Conservation (phyloP, 2,329 filamentous ascomycete genomes). For the Sporothrix luriei region DNA sequence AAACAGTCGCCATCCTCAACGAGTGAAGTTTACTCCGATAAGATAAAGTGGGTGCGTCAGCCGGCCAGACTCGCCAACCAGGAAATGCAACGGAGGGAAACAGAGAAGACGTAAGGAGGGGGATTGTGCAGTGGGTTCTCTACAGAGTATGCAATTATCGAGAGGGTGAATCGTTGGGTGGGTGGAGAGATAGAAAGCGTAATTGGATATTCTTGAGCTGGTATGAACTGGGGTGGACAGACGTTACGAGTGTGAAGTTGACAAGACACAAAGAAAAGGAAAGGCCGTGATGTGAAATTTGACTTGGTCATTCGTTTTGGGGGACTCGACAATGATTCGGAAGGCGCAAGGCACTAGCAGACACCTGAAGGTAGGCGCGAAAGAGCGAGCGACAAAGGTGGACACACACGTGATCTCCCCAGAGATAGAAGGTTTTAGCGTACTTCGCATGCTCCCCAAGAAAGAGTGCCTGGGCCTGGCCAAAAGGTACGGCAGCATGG, state of each 20-base stretch:
- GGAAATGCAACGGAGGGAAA: not conserved
- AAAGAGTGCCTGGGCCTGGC: not conserved
- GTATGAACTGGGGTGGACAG: not conserved
- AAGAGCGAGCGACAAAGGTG: constrained; percentile 10
- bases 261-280: constrained; percentile 1
- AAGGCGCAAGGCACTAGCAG: constrained; percentile 1
- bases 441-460: no score
- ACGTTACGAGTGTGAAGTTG: not conserved
- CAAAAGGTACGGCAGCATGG: not conserved
- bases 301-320: constrained; percentile 16
- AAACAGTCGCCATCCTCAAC: constrained; percentile 18
- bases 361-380: constrained; percentile 5
- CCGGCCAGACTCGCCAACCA: not conserved
- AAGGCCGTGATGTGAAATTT: constrained; percentile 15
- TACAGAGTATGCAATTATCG: not conserved
- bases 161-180: not conserved
- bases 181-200: not conserved
- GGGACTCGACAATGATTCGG: constrained; percentile 19
- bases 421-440: not conserved
- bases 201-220: constrained; percentile 2
- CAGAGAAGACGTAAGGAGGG: not conserved
- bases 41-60: constrained; percentile 10
- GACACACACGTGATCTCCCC: constrained; percentile 19
- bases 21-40: constrained; percentile 10
- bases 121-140: constrained; percentile 11